A percentile compares a stretch with the other conserved stretches of the same genome.
Conservation (phyloP, 805 yeast species). For the Wickerhamiella brachini region DNA sequence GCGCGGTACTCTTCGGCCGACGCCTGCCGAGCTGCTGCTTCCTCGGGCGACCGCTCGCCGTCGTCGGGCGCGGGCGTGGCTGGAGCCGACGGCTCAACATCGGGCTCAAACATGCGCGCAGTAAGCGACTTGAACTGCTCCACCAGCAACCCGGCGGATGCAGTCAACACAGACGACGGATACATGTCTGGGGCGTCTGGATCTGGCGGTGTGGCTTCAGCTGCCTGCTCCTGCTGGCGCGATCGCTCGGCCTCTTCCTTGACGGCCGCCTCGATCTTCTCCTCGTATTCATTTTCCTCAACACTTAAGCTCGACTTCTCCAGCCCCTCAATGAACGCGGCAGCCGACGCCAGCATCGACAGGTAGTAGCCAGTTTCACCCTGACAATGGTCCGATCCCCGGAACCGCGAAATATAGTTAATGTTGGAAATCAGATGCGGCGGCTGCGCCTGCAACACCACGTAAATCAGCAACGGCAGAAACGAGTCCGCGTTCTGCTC, state of each 20-base stretch:
- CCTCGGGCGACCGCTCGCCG: slow-evolving; percentile 17
- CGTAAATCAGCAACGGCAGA: slow-evolving; percentile 75
- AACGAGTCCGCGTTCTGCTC: slow-evolving; percentile 89
- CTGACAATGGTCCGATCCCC: slow-evolving; percentile 56
- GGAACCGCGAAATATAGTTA: slow-evolving; percentile 70
- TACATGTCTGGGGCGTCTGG: background rate
- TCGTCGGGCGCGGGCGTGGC: slow-evolving; percentile 5
- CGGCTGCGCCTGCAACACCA: slow-evolving; percentile 58
- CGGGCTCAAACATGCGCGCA: slow-evolving; percentile 24
- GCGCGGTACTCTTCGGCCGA: slow-evolving; percentile 29
- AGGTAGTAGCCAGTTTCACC: slow-evolving; percentile 91
- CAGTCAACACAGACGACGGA: slow-evolving; percentile 24
- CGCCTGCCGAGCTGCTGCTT: slow-evolving; percentile 24
- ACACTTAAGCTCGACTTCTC: slow-evolving; percentile 47
- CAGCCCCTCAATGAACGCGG: slow-evolving; percentile 58
- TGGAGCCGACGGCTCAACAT: slow-evolving; percentile 8
- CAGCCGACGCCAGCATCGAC: slow-evolving; percentile 82
- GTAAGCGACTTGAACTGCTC: slow-evolving; percentile 33
- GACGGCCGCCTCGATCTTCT: slow-evolving; percentile 29
- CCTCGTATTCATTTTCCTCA: slow-evolving; percentile 42
- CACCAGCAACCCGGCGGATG: slow-evolving; percentile 37
- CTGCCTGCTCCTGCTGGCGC: slow-evolving; percentile 12
- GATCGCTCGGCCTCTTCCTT: slow-evolving; percentile 26
- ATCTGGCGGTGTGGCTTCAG: background rate
- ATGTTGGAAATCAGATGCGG: slow-evolving; percentile 59